Conservation (phyloP, 208 protist species). For the Wallacemonas rigidus region DNA sequence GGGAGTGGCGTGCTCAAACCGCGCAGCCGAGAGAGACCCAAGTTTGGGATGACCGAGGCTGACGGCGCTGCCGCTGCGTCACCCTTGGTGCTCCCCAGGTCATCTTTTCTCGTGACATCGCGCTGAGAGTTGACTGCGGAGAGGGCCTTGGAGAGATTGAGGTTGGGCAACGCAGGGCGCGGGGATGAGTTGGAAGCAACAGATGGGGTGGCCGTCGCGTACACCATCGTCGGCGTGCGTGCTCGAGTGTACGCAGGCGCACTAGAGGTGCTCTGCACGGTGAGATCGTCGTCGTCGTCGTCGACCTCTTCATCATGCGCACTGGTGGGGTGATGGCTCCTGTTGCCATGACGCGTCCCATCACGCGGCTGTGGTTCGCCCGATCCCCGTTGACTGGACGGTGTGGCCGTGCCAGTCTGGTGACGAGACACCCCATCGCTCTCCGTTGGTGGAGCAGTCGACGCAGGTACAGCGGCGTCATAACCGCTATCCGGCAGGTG, state of each 20-base stretch:
- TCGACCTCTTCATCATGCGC: not conserved
- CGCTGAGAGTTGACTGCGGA: not conserved
- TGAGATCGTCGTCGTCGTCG: not conserved
- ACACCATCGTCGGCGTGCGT: not conserved
- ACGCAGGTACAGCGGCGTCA: too few species aligned
- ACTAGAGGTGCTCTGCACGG: slow-evolving; percentile 21
- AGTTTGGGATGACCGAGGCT: not conserved
- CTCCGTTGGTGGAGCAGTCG: too few species aligned
- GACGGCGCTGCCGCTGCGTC: not conserved
- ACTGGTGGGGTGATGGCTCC: not conserved
- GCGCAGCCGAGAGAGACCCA: not conserved
- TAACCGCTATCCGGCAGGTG: too few species aligned
- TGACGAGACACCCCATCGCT: too few species aligned
- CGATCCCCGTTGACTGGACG: too few species aligned
- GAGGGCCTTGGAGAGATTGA: slow-evolving; percentile 23
- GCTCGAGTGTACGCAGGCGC: not conserved
- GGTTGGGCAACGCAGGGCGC: slow-evolving; percentile 20
- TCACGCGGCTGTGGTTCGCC: too few species aligned
- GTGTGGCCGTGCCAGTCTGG: too few species aligned
- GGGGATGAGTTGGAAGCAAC: slow-evolving; percentile 5
- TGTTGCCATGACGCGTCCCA: not conserved
- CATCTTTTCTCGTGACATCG: not conserved
- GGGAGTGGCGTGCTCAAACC: not conserved
- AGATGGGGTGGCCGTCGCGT: slow-evolving; percentile 14
- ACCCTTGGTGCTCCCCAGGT: not conserved